Evolutionary conservation across 345 rosid species (phyloP).

Genomic region (Erucastrum elatum): DNA sequence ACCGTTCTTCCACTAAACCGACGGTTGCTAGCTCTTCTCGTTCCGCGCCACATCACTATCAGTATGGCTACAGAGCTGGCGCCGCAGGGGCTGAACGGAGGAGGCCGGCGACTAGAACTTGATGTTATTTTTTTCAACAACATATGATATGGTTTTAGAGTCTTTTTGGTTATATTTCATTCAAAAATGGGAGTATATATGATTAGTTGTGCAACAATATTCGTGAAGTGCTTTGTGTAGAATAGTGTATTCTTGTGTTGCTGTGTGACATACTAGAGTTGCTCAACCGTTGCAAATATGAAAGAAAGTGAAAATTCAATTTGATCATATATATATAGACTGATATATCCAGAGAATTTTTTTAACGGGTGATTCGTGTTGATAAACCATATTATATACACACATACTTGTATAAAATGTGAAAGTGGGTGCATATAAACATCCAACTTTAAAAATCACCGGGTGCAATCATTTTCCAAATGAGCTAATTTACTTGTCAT

Average conservation of each 20-base stretch:
- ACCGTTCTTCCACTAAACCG: constrained; percentile 3
- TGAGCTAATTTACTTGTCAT: too few relatives aligned
- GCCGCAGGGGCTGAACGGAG: constrained; percentile 9
- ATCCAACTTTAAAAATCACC: too few relatives aligned
- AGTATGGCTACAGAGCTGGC: constrained; percentile 21
- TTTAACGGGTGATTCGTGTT: neutral
- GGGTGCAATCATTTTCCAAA: too few relatives aligned
- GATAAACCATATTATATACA: neutral
- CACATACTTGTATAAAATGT: too few relatives aligned
- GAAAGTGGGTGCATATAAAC: neutral
- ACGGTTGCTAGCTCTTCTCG: neutral
- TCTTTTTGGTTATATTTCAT: neutral
- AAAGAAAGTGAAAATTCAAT: neutral
- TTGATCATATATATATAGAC: neutral
- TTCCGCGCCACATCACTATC: constrained; percentile 18
- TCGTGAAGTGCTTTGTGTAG: neutral
- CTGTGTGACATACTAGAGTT: neutral
- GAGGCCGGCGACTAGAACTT: neutral
- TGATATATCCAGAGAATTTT: neutral
- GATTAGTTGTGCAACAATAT: neutral
- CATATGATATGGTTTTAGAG: neutral
- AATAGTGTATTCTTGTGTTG: neutral
- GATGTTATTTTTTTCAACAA: neutral
- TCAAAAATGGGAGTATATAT: neutral
- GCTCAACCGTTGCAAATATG: neutral